Conservation (phyloP, 2,329 filamentous ascomycete species). For the Colletotrichum tabaci region DNA sequence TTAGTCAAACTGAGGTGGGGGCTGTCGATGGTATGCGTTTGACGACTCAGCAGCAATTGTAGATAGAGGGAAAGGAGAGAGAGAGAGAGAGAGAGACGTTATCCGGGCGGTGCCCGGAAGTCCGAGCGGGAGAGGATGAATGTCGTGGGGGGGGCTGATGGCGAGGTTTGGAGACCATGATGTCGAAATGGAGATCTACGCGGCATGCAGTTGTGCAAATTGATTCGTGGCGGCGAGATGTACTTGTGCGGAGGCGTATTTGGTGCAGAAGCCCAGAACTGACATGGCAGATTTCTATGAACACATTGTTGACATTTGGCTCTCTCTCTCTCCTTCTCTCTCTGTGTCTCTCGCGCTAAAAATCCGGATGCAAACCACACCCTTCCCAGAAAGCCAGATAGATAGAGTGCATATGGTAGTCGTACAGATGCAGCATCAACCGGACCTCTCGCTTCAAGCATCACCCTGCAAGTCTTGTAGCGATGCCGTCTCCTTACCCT, state of each 20-base stretch:
- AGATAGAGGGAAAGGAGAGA: too few relatives aligned
- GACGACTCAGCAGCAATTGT: too few relatives aligned
- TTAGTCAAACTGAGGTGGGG: slow-evolving; percentile 2
- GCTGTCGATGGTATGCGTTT: not conserved
- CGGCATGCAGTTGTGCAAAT: not conserved
- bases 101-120: not conserved
- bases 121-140: not conserved
- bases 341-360: slow-evolving; percentile 11
- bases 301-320: slow-evolving; percentile 18
- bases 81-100: not conserved
- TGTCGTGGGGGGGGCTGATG: slow-evolving; percentile 16
- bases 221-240: not conserved
- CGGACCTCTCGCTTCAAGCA: slow-evolving; percentile 10
- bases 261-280: slow-evolving; percentile 12
- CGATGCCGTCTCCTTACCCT: slow-evolving; percentile 32
- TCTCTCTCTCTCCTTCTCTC: not conserved
- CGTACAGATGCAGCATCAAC: slow-evolving; percentile 9
- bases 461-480: slow-evolving; percentile 33
- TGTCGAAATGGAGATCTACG: slow-evolving; percentile 13
- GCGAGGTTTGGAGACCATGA: not conserved
- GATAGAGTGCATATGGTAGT: slow-evolving; percentile 18
- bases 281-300: slow-evolving; percentile 31
- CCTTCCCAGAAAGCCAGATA: slow-evolving; percentile 3
- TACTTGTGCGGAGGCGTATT: slow-evolving; percentile 1
- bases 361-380: slow-evolving; percentile 3